Base-by-base conservation (phyloP, 495 filamentous ascomycete species). In the Aspergillus taichungensis region DNA sequence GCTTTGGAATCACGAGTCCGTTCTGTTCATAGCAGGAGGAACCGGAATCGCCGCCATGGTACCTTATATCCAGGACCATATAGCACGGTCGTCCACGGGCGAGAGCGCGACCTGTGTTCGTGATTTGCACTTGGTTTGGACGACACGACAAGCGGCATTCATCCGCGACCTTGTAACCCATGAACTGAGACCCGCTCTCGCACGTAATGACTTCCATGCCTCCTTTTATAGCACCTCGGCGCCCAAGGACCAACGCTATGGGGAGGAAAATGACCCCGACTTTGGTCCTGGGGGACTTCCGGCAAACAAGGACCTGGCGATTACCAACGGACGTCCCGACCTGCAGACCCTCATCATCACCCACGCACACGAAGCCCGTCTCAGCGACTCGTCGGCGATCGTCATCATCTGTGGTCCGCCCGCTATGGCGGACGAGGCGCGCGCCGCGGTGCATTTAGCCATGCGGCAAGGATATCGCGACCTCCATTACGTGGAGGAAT, bases 11-110 rank as follows among this genome's bases (percentile, higher is more conserved):
- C 79, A 71, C 46, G 67, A 76, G 27, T 71, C 67, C 2, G 61
- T 80, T 10, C 50, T 82, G 7, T 64, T 82, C n/a, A 66, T 84
- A 11, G 76, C 68, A 3, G 79, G 80, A 5, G 80, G 80, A 0
- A 76, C 74, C 3, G 80, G 80, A 0, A 75, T 83, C 35, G 72
- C 78, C 0, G 75, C 69, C 0, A 63, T 72, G 3, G 55, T 78
- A 3, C 71, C 78, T 0, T 76, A 80, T 49, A 56, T 84, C 35
- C 57, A 63, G 7, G 59, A 63, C 13, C 66, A 72, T 34, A 45
- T 72, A 11, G 43, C 43, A 6, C 57, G 60, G 3, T 54, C 53
- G 1, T 31, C 36, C 29, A 30, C 45, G 27, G 32, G 40, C 34
- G 29, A 33, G 13, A 33, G 18, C 32, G 0, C 47, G 13, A 57